phyloP scores from a whole-genome alignment of 768 basidiomycete genomes.

The Phanerochaete carnosa region DNA sequence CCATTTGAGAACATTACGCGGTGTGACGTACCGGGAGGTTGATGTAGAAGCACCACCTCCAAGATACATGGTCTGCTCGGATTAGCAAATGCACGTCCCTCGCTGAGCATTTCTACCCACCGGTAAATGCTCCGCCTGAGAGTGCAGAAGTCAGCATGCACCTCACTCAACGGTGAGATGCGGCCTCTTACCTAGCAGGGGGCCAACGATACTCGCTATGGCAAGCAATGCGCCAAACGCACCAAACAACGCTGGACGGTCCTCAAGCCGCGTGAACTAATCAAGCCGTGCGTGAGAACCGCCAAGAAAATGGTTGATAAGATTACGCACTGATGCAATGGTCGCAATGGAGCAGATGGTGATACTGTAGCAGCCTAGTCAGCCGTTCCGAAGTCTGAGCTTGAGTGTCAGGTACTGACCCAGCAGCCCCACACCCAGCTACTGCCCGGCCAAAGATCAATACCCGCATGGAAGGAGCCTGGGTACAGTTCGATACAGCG shows the following conservation, averaged over 20 bases:
- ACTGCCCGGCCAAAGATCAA: not conserved
- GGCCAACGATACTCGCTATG: not conserved
- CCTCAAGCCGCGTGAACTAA: not conserved
- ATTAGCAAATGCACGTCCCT: no score
- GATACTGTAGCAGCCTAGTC: not conserved
- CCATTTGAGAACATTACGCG: not conserved
- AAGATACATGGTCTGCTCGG: no score
- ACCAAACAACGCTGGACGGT: no score
- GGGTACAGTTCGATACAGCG: no score
- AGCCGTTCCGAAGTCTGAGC: not conserved
- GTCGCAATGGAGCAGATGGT: not conserved
- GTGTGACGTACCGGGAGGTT: not conserved
- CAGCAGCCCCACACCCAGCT: no score
- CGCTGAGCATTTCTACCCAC: not conserved
- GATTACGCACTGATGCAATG: not conserved
- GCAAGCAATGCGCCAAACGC: not conserved
- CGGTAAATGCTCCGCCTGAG: not conserved
- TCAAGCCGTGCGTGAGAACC: not conserved
- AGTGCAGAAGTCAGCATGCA: not conserved
- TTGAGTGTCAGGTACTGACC: not conserved
- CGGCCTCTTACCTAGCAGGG: not conserved
- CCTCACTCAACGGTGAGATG: not conserved
- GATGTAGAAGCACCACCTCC: slow-evolving; percentile 2
- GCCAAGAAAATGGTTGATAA: not conserved
- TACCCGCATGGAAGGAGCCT: not conserved